Conservation (phyloP, 345 rosid species). For the Lumnitzera racemosa region DNA sequence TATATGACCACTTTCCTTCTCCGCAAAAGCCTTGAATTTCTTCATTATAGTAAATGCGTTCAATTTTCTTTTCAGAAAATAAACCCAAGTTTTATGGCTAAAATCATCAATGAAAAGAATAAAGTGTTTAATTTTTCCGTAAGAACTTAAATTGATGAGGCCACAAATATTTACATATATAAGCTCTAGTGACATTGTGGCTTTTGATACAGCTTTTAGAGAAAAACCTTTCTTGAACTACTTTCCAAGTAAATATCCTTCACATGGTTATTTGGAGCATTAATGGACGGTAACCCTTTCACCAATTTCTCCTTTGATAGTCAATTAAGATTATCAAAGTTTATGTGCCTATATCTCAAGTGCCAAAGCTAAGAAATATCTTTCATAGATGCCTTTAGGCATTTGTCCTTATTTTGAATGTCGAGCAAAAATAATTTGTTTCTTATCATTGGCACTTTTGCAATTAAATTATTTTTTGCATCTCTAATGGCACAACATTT, state of each 20-base stretch:
- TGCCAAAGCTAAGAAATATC: background rate
- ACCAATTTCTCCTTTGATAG: background rate
- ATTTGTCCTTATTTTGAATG: background rate
- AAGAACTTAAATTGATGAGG: background rate
- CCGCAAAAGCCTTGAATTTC: background rate
- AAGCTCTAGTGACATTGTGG: background rate
- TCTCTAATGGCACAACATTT: background rate
- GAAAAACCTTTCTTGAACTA: background rate
- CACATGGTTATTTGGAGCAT: background rate
- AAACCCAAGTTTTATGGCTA: background rate
- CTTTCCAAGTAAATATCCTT: background rate
- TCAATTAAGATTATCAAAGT: background rate
- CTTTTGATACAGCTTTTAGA: background rate
- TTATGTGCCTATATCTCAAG: background rate
- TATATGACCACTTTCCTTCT: background rate
- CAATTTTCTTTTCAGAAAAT: background rate
- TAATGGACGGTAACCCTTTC: too few relatives aligned
- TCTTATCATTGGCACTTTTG: background rate
- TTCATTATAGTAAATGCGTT: background rate
- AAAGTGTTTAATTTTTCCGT: background rate
- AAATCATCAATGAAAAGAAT: background rate
- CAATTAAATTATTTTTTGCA: background rate
- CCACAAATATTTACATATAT: background rate
- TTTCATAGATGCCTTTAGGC: background rate
- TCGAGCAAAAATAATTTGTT: background rate